Conservation (phyloP, 352 stramenopile species). For the Plasmopara halstedii region DNA sequence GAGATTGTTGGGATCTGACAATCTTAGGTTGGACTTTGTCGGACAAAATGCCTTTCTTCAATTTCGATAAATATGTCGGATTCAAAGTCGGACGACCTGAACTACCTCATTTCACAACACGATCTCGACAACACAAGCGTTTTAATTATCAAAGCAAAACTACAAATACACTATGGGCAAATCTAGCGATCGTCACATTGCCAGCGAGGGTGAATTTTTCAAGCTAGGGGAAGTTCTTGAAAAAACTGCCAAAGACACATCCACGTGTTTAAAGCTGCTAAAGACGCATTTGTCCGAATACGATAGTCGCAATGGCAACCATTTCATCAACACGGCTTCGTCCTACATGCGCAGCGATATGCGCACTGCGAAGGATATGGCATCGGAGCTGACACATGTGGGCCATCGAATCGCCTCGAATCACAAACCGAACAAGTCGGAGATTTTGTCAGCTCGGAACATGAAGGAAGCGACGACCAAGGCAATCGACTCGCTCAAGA, state of each 20-base stretch:
- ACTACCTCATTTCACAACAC: constrained; percentile 18
- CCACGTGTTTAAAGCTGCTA: constrained; percentile 14
- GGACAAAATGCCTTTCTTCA: too few species aligned
- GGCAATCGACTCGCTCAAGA: constrained; percentile 11
- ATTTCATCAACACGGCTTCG: constrained; percentile 17
- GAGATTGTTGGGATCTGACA: too few species aligned
- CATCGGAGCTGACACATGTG: constrained; percentile 19
- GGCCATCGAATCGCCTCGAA: constrained; percentile 9
- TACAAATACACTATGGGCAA: constrained; percentile 11
- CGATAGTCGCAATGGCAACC: constrained; percentile 22
- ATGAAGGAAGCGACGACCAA: constrained; percentile 15
- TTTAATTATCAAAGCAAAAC: background rate
- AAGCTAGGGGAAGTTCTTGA: constrained; percentile 22
- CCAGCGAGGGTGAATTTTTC: constrained; percentile 12
- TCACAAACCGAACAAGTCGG: constrained; percentile 14
- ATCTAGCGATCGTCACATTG: constrained; percentile 6
- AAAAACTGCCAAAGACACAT: constrained; percentile 12
- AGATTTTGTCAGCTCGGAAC: constrained; percentile 13
- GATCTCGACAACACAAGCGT: constrained; percentile 1
- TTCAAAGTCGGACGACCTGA: too few species aligned
- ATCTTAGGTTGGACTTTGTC: too few species aligned
- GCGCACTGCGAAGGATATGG: constrained; percentile 18
- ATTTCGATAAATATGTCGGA: too few species aligned
- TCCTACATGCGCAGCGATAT: constrained; percentile 20
- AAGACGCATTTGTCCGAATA: constrained; percentile 22